These are phyloP conservation scores for Phytophthora pisi DNA, from an alignment of 352 stramenopile genomes.

Conservation along the genomic window DNA sequence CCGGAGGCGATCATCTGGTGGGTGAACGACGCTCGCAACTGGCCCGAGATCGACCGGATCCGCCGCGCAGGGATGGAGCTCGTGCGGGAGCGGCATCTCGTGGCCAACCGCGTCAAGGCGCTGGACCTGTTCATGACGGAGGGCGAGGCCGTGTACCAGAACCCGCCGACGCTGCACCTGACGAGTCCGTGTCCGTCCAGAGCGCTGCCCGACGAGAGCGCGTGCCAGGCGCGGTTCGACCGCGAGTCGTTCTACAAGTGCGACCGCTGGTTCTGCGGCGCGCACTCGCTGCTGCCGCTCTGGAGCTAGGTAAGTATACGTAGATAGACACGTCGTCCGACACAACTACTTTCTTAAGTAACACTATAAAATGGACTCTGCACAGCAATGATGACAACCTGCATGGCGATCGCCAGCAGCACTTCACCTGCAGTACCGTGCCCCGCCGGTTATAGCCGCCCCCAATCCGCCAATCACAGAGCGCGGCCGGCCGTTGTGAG, in stretches of 20 bases:
- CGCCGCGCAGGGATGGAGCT: slow-evolving; percentile 60
- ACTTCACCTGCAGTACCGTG: background rate
- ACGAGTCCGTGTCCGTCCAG: slow-evolving; percentile 61
- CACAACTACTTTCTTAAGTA: slow-evolving; percentile 1
- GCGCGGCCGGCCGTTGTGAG: background rate
- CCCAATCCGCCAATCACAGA: background rate
- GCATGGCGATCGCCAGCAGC: background rate
- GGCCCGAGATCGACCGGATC: slow-evolving; percentile 60
- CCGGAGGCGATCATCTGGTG: slow-evolving; percentile 57
- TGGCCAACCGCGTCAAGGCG: slow-evolving; percentile 61
- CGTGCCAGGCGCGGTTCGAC: slow-evolving; percentile 53
- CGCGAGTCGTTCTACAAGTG: slow-evolving; percentile 75
- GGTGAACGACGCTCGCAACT: slow-evolving; percentile 56
- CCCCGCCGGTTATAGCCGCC: no score
- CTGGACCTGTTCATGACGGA: slow-evolving; percentile 66
- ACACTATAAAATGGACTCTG: background rate
- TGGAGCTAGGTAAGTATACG: slow-evolving; percentile 11
- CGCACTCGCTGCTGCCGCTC: slow-evolving; percentile 47
- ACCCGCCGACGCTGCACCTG: slow-evolving; percentile 41
- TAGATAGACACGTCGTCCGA: slow-evolving; percentile 12
- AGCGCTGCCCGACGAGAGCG: slow-evolving; percentile 46
- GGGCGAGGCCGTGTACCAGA: slow-evolving; percentile 53
- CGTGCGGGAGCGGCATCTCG: slow-evolving; percentile 62
- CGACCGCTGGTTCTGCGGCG: slow-evolving; percentile 76
- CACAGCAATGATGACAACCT: no score